Evolutionary conservation across 352 stramenopile species (phyloP), one percentile per base, ranked within the genome.

Genomic region (Thraustochytrium sp.): DNA sequence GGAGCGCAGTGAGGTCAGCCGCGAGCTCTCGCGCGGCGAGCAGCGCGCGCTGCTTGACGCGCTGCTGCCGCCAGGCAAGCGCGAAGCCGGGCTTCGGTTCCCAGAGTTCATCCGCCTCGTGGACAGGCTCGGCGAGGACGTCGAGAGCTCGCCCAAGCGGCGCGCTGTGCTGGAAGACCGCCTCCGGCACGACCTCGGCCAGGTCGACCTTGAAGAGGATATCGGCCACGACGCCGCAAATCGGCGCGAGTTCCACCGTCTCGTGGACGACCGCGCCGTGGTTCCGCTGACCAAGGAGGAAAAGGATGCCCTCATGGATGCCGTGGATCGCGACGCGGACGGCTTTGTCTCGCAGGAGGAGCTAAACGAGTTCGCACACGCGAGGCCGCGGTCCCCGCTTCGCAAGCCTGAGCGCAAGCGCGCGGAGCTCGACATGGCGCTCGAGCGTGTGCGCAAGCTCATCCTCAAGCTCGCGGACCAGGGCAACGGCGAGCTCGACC

Each of bases 171-270:
- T 80, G 1, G 42, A 80, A 68, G 48, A 61, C 42, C 68, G 68
- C 13, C 38, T 80, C 18, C 48, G 53, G 13, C 31, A 46, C 9
- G 53, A 80, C 36, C 48, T 80, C 0, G 44, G 16, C 62, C 44
- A 18, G 11, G 8, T 80, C 42, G 68, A 80, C 26, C 37, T 55
- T 16, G 31, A 80, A 16, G 53, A 80, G 8, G 21, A 16, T 18
- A 0, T 26, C n/a, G 53, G 53, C 5, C 31, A 61, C 23, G 37
- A 63, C 34, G 8, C 34, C 13, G 31, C 42, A 11, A 63, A 31
- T 31, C 68, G 68, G 5, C 48, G 68, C 37, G 68, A 80, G 2
- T 80, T 80, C 3, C 44, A 80, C 51, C 48, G 53, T 23, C 29
- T 80, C 18, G 44, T 80, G 40, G 44, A 64, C 2, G 31, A 76